Conservation (phyloP, 179 eudicot genomes). For the Spergularia azorica region DNA sequence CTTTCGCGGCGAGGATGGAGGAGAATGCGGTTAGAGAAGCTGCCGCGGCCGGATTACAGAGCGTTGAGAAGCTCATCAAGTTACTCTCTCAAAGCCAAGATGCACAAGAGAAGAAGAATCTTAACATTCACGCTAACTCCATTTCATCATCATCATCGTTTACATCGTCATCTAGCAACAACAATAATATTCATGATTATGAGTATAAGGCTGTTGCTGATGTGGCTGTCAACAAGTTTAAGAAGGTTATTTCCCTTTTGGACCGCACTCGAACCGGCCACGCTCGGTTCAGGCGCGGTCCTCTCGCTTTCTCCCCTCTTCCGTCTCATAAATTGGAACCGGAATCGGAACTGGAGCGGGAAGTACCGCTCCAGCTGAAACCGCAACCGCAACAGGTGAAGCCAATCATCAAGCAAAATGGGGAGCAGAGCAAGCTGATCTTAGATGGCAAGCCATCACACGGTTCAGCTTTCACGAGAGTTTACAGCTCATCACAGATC, state of each 20-base stretch:
- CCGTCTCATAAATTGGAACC: not conserved
- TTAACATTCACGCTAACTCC: not conserved
- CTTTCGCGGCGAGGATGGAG: constrained; percentile 39
- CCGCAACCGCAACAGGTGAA: not conserved
- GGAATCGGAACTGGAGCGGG: not conserved
- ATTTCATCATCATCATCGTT: not conserved
- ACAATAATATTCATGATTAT: not conserved
- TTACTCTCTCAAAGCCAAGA: constrained; percentile 48
- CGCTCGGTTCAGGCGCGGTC: constrained; percentile 84
- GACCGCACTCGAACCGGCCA: constrained; percentile 80
- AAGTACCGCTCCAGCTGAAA: not conserved
- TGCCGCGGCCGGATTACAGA: constrained; percentile 69
- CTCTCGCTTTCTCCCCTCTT: constrained; percentile 17
- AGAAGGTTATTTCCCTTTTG: constrained; percentile 73
- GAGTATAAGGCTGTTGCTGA: constrained; percentile 73
- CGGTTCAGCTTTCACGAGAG: constrained; percentile 41
- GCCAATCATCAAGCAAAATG: not conserved
- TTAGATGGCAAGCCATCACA: constrained; percentile 18
- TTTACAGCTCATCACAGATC: constrained; percentile 33
- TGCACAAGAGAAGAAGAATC: not conserved
- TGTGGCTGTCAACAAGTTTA: constrained; percentile 64
- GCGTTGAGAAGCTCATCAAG: constrained; percentile 65
- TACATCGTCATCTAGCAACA: not conserved
- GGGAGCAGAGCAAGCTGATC: not conserved
- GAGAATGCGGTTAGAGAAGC: constrained; percentile 65